These are phyloP conservation scores for Tylopilus sp. DNA, from an alignment of 1,284 basidiomycete genomes.

Conservation along the genomic window DNA sequence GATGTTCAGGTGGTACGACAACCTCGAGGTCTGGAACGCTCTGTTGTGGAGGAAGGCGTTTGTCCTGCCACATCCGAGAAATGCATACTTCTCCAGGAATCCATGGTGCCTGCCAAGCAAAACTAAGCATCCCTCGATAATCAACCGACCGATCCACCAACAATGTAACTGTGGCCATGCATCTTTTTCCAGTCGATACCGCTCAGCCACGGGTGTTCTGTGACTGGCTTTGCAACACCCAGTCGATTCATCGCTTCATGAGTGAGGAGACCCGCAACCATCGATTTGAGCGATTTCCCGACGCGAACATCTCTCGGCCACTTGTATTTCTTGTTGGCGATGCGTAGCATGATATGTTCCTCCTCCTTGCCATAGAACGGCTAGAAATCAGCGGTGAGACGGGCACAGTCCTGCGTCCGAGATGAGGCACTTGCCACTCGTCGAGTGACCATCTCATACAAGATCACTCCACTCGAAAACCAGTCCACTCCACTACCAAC, in stretches of 20 bases:
- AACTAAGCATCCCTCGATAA: slow-evolving; percentile 4
- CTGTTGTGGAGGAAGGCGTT: slow-evolving; percentile 20
- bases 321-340: slow-evolving; percentile 27
- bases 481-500: slow-evolving; percentile 66
- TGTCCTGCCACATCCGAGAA: slow-evolving; percentile 27
- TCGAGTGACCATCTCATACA: slow-evolving; percentile 75
- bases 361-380: slow-evolving; percentile 37
- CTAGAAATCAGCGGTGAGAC: slow-evolving; percentile 19
- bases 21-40: slow-evolving; percentile 25
- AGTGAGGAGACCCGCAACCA: slow-evolving; percentile 43
- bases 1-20: slow-evolving; percentile 16
- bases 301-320: slow-evolving; percentile 39
- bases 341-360: slow-evolving; percentile 23
- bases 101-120: slow-evolving; percentile 32
- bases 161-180: slow-evolving; percentile 40
- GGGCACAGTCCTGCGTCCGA: background rate
- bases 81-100: slow-evolving; percentile 24
- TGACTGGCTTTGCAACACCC: slow-evolving; percentile 38
- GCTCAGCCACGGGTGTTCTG: slow-evolving; percentile 40
- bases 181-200: slow-evolving; percentile 48
- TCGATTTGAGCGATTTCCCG: slow-evolving; percentile 40
- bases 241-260: slow-evolving; percentile 39
- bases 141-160: slow-evolving; percentile 29
- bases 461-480: slow-evolving; percentile 71
- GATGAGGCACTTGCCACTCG: slow-evolving; percentile 42